phyloP scores from a whole-genome alignment of 768 basidiomycete genomes.

The Kockovaella imperatae region DNA sequence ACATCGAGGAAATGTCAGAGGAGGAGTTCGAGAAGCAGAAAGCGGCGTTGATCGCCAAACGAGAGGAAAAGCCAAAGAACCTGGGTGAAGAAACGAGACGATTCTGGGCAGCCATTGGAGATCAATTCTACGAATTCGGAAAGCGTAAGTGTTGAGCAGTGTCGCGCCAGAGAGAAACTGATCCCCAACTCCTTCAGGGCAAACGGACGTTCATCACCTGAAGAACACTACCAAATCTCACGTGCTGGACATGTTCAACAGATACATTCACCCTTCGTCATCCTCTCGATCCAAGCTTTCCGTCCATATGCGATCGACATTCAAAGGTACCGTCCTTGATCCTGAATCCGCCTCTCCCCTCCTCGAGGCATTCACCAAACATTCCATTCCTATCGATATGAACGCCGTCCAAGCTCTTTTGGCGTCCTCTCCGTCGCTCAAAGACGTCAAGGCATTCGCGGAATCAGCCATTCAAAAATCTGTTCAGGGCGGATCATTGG shows the following conservation, averaged over 20 bases:
- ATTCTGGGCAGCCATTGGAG: constrained; percentile 64
- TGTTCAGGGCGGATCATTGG: constrained; percentile 30
- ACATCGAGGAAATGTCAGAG: constrained; percentile 60
- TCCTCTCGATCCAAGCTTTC: constrained; percentile 70
- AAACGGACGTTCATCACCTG: constrained; percentile 63
- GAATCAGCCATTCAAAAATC: constrained; percentile 43
- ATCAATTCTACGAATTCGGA: constrained; percentile 77
- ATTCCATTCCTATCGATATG: constrained; percentile 52
- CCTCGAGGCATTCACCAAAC: constrained; percentile 50
- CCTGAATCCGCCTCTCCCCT: constrained; percentile 59
- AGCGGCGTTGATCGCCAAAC: constrained; percentile 64
- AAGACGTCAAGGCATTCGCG: constrained; percentile 64
- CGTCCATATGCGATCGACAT: constrained; percentile 67
- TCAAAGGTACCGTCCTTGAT: constrained; percentile 54
- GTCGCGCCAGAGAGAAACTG: not conserved
- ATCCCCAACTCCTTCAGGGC: constrained; percentile 49
- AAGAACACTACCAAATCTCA: constrained; percentile 64
- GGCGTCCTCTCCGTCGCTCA: constrained; percentile 54
- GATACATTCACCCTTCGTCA: constrained; percentile 63
- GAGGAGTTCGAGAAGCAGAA: constrained; percentile 74
- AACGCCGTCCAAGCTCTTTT: constrained; percentile 52
- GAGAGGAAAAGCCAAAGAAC: constrained; percentile 83
- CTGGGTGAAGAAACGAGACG: constrained; percentile 62
- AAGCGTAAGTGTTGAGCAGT: constrained; percentile 56
- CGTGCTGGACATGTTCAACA: constrained; percentile 61